Evolutionary conservation across 805 yeast species (phyloP).

Genomic region (Suhomyces tanzawaensis): DNA sequence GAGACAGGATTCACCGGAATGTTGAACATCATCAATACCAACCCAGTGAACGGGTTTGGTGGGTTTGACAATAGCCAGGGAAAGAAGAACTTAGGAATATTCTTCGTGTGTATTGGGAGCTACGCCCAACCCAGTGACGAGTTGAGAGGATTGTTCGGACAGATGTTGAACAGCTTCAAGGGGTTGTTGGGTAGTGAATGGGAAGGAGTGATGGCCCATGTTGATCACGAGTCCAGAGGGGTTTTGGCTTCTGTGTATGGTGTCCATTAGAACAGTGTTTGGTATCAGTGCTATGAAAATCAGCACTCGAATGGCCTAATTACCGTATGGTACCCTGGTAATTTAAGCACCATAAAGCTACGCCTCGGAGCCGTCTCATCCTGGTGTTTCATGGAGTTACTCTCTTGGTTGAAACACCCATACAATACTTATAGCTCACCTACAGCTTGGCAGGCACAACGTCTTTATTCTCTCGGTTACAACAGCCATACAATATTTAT

Average conservation of each 20-base stretch:
- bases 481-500: too few species aligned
- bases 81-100: constrained; percentile 46
- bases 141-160: constrained; percentile 43
- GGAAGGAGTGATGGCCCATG: constrained; percentile 27
- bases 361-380: too few species aligned
- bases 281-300: too few species aligned
- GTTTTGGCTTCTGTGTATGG: constrained; percentile 21
- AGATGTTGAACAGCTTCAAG: constrained; percentile 46
- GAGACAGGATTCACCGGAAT: constrained; percentile 85
- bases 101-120: constrained; percentile 58
- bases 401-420: background rate
- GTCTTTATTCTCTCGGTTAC: too few species aligned
- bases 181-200: constrained; percentile 45
- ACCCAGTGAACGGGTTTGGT: constrained; percentile 61
- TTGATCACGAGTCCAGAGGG: constrained; percentile 30
- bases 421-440: too few species aligned
- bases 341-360: too few species aligned
- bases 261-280: too few species aligned
- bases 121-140: constrained; percentile 51
- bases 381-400: background rate
- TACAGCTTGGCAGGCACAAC: too few species aligned
- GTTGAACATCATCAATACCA: constrained; percentile 60
- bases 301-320: too few species aligned
- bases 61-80: constrained; percentile 45
- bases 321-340: too few species aligned